phyloP scores from a whole-genome alignment of 139 green algal species.

The Chlorella sorokiniana region DNA sequence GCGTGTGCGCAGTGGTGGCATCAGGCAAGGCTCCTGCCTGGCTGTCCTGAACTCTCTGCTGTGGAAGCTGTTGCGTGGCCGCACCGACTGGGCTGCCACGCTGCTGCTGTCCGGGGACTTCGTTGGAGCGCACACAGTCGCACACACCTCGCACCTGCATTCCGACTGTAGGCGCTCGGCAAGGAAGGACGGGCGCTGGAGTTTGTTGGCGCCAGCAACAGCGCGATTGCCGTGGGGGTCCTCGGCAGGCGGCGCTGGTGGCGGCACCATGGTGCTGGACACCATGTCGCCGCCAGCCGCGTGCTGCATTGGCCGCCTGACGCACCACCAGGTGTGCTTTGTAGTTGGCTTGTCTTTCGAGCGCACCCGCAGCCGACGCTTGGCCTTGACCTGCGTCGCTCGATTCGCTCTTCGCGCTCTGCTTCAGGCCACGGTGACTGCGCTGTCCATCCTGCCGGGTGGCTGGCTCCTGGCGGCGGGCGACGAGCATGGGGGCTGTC shows the following conservation, averaged over 20 bases:
- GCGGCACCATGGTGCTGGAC: conserved; percentile 74
- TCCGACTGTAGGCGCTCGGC: conserved; percentile 47
- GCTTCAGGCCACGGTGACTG: conserved; percentile 44
- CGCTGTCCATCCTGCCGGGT: conserved; percentile 40
- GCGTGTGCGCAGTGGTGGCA: conserved; percentile 80
- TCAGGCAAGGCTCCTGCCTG: conserved; percentile 37
- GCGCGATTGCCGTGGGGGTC: conserved; percentile 65
- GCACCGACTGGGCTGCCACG: not conserved
- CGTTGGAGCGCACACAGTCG: not conserved
- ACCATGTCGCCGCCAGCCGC: conserved; percentile 47
- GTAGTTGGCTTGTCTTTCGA: not conserved
- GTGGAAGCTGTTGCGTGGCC: no score
- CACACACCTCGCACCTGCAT: not conserved
- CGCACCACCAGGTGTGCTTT: conserved; percentile 22
- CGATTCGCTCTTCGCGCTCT: not conserved
- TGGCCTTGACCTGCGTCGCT: not conserved
- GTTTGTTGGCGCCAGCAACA: conserved; percentile 71
- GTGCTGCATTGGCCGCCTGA: conserved; percentile 55
- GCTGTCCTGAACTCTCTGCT: not conserved
- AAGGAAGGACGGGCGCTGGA: conserved; percentile 57
- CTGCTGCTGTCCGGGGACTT: not conserved
- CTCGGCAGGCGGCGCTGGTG: conserved; percentile 28
- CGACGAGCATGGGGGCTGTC: conserved; percentile 64
- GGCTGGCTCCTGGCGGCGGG: conserved; percentile 70
- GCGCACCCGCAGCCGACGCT: not conserved